These are phyloP conservation scores for Chrysochromulina parva DNA, from an alignment of 78 protist genomes.

Conservation along the genomic window DNA sequence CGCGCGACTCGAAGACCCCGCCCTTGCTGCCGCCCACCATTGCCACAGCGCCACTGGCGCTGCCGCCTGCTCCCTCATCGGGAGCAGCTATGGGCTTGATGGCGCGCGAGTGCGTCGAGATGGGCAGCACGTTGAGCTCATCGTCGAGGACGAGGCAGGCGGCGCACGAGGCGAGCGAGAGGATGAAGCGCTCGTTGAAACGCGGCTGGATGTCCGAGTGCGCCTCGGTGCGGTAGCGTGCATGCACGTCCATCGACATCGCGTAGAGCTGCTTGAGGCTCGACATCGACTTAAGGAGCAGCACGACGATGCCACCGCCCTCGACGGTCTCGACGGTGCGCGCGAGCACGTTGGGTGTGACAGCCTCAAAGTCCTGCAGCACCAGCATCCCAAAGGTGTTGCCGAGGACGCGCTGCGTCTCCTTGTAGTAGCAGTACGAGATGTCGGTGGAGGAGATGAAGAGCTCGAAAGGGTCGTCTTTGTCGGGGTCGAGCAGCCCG, in stretches of 20 bases:
- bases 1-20: constrained; percentile 33
- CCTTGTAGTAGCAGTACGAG: constrained; percentile 82
- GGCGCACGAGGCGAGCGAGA: constrained; percentile 85
- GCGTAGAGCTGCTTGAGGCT: constrained; percentile 82
- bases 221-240: constrained; percentile 20
- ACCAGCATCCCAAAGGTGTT: constrained; percentile 97
- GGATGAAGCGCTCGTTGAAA: constrained; percentile 97
- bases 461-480: constrained; percentile 90
- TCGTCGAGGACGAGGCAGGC: constrained; percentile 66
- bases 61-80: no score
- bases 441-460: constrained; percentile 92
- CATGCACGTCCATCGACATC: constrained; percentile 86
- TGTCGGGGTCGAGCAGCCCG: constrained; percentile 71
- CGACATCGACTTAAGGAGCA: constrained; percentile 81
- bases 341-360: constrained; percentile 98
- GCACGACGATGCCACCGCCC: constrained; percentile 94
- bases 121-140: constrained; percentile 79
- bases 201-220: constrained; percentile 80
- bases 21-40: no score
- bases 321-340: constrained; percentile 98
- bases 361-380: constrained; percentile 96
- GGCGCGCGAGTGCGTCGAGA: constrained; percentile 53
- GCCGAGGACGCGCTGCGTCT: constrained; percentile 97
- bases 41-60: no score
- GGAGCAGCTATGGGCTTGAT: no score